Evolutionary conservation across 371 early-diverging fungal species (phyloP).

Genomic region (Amoeboaphelidium protococcarum): DNA sequence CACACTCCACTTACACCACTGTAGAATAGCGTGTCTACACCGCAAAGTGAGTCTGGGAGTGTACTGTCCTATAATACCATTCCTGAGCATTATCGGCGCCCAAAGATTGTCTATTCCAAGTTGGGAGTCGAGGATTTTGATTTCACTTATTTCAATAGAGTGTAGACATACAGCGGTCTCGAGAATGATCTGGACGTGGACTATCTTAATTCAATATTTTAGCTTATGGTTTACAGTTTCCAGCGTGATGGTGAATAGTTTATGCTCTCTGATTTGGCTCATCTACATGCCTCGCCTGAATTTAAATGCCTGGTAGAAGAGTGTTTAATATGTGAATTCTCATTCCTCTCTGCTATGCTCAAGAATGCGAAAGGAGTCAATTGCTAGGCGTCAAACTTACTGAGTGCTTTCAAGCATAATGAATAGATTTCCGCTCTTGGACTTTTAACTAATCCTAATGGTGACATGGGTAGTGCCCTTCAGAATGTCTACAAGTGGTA

Average conservation of each 20-base stretch:
- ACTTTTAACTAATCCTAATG: too few relatives aligned
- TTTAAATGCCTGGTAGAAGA: not conserved
- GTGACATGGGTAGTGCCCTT: too few relatives aligned
- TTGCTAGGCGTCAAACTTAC: slow-evolving; percentile 76
- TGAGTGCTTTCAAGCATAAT: slow-evolving; percentile 51
- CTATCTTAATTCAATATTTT: slow-evolving; percentile 65
- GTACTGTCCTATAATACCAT: not conserved
- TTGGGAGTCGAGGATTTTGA: slow-evolving; percentile 94
- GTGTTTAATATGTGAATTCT: slow-evolving; percentile 71
- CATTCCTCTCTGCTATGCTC: slow-evolving; percentile 68
- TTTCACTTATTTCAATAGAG: slow-evolving; percentile 53
- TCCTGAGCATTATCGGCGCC: not conserved
- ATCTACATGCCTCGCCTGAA: not conserved
- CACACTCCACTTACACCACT: not conserved
- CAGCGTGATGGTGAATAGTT: too few relatives aligned
- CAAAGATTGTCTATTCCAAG: slow-evolving; percentile 47
- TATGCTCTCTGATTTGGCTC: too few relatives aligned
- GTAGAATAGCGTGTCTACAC: not conserved
- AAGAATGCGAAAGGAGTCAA: slow-evolving; percentile 63
- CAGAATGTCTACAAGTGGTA: too few relatives aligned
- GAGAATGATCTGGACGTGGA: slow-evolving; percentile 71
- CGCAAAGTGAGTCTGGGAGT: not conserved
- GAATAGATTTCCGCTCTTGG: too few relatives aligned
- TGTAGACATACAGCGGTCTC: slow-evolving; percentile 50
- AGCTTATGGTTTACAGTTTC: slow-evolving; percentile 40